phyloP scores from a whole-genome alignment of 2,329 filamentous ascomycete species.

The Fusarium multiceps region DNA sequence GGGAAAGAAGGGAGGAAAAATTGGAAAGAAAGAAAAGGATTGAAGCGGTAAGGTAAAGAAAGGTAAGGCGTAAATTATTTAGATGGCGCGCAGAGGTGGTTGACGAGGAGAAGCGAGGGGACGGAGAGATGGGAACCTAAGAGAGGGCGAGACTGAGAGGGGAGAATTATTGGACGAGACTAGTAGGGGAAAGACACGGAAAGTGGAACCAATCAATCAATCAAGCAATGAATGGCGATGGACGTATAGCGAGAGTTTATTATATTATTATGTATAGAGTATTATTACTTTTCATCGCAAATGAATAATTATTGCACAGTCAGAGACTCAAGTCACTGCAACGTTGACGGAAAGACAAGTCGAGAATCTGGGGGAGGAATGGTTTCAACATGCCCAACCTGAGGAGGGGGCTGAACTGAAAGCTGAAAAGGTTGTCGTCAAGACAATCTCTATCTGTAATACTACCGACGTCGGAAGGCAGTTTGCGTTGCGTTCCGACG shows the following conservation, averaged over 20 bases:
- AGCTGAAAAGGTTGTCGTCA: not conserved
- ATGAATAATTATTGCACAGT: not conserved
- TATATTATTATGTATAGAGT: not conserved
- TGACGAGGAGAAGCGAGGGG: conserved; percentile 29
- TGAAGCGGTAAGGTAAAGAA: not conserved
- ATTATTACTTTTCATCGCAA: not conserved
- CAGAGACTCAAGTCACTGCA: not conserved
- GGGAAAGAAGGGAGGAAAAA: not conserved
- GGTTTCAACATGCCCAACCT: conserved; percentile 19
- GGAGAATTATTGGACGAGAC: conserved; percentile 16
- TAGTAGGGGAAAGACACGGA: conserved; percentile 15
- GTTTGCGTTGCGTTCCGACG: not conserved
- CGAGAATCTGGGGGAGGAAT: conserved; percentile 30
- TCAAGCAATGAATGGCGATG: not conserved
- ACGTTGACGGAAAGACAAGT: not conserved
- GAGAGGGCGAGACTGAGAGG: not conserved
- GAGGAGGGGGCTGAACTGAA: not conserved
- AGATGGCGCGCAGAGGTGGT: conserved; percentile 23
- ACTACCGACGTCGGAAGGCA: not conserved
- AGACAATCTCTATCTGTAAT: not conserved
- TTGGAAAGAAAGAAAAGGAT: conserved; percentile 5
- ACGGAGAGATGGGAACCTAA: not conserved
- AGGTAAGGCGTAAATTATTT: conserved; percentile 8
- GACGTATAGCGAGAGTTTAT: not conserved
- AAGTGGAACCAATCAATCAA: conserved; percentile 26